phyloP scores from a whole-genome alignment of 257 asterid species.

The Striga asiatica region DNA sequence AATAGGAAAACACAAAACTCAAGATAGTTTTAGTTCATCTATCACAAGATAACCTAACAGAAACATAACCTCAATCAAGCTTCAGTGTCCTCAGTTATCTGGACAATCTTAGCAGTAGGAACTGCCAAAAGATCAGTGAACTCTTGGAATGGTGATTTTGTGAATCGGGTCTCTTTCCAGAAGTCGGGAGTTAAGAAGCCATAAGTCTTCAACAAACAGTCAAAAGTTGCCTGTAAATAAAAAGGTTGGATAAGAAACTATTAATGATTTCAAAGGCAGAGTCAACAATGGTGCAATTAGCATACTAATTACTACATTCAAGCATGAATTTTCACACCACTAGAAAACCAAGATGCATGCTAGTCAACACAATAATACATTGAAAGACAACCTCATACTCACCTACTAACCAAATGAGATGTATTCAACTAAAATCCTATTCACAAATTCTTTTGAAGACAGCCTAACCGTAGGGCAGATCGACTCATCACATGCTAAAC shows the following conservation, averaged over 20 bases:
- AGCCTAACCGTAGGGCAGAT: no score
- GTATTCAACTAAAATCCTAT: no score
- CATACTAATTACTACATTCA: no score
- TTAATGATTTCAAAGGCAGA: no score
- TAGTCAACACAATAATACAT: no score
- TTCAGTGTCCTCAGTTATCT: slow-evolving; percentile 19
- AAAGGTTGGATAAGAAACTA: neutral
- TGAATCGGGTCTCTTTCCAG: slow-evolving; percentile 54
- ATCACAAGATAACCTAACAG: neutral
- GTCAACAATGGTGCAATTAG: no score
- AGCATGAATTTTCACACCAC: no score
- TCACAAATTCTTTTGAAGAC: no score
- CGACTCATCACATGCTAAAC: no score
- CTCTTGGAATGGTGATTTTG: slow-evolving; percentile 49
- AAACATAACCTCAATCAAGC: slow-evolving; percentile 5
- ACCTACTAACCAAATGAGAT: no score
- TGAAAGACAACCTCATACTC: no score
- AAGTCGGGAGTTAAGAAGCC: slow-evolving; percentile 79
- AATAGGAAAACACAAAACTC: neutral
- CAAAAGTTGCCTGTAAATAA: slow-evolving; percentile 51
- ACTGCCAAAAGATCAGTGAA: slow-evolving; percentile 46
- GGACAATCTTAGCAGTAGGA: slow-evolving; percentile 37
- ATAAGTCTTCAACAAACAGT: slow-evolving; percentile 59
- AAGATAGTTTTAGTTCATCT: neutral
- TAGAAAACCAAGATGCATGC: no score